Conservation (phyloP, 129 eudicot species). For the Daucus carota region DH1_v3.0 NC_030387.2:2897501-2898000, state of each 20-base stretch:
- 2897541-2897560: too few species aligned
- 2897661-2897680: too few species aligned
- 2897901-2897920: too few species aligned
- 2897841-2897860: constrained; percentile 1
- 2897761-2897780: not conserved
- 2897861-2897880: not conserved
- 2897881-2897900: not conserved
- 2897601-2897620: not conserved
- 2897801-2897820: not conserved
- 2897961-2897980: not conserved
- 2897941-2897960: not conserved
- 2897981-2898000: not conserved
- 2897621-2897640: not conserved
- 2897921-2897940: not conserved
- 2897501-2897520: too few species aligned
- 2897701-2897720: not conserved
- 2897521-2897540: too few species aligned
- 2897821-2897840: not conserved
- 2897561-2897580: not conserved
- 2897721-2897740: not conserved
- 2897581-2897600: not conserved
- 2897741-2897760: not conserved
- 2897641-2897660: too few species aligned
- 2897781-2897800: not conserved
- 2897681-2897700: not conserved